Percentiles rank a stretch among this genome's conserved stretches.
phyloP scores from a whole-genome alignment of 139 green algal genomes.

The Gonium pectorale region DNA sequence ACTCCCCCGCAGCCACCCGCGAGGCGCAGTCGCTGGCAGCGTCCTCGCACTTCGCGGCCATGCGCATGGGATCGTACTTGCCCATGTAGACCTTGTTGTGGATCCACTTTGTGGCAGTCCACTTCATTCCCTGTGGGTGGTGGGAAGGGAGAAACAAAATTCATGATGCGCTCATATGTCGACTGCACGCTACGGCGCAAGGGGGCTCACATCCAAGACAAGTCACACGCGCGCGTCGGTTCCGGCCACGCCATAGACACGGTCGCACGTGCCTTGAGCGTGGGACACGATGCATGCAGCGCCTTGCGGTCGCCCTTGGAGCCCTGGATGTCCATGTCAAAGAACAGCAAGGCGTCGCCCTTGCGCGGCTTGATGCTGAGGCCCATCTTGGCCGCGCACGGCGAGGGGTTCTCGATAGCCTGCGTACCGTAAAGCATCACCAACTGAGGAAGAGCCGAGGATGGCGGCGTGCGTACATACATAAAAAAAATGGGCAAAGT shows the following conservation, averaged over 20 bases:
- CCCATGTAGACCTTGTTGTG: constrained; percentile 55
- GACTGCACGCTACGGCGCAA: too few species aligned
- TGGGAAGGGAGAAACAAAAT: neutral
- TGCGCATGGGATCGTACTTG: constrained; percentile 43
- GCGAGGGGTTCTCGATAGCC: constrained; percentile 25
- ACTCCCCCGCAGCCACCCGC: neutral
- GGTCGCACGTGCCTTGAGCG: too few species aligned
- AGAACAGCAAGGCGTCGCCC: constrained; percentile 76
- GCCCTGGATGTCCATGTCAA: constrained; percentile 66
- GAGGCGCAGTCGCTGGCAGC: neutral
- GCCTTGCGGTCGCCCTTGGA: constrained; percentile 52
- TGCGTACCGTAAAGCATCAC: too few species aligned
- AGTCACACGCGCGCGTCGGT: too few species aligned
- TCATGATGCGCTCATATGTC: too few species aligned
- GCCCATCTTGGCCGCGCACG: constrained; percentile 51
- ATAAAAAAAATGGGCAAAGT: too few species aligned
- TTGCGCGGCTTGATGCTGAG: constrained; percentile 53
- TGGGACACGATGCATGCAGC: constrained; percentile 69
- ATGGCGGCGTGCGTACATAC: too few species aligned
- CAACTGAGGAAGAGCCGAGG: too few species aligned
- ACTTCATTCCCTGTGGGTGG: constrained; percentile 70
- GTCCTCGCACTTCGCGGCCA: constrained; percentile 18
- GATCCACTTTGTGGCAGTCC: constrained; percentile 78
- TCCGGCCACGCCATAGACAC: too few species aligned
- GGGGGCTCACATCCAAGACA: too few species aligned